Conservation (phyloP, 345 rosid species). For the Noccaea bulbosa region DNA sequence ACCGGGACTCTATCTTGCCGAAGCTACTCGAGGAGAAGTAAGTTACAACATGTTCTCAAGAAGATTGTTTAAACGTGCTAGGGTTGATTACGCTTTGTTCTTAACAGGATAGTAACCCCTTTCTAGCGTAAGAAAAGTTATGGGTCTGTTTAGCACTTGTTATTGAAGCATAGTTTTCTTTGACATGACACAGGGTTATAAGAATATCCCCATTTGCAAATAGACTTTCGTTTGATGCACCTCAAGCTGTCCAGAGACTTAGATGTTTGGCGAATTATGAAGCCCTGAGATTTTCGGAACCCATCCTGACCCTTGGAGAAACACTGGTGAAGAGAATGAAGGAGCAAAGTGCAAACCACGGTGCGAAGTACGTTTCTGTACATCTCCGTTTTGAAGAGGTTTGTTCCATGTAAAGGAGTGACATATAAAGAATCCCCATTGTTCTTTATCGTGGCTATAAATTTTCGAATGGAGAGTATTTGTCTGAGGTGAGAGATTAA, state of each 20-base stretch:
- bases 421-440: slow-evolving; percentile 16
- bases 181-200: slow-evolving; percentile 68
- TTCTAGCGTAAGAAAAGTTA: slow-evolving; percentile 14
- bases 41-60: slow-evolving; percentile 45
- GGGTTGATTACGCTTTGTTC: slow-evolving; percentile 5
- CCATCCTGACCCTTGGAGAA: slow-evolving; percentile 79
- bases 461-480: slow-evolving; percentile 12
- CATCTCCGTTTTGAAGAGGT: slow-evolving; percentile 99
- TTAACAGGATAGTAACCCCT: background rate
- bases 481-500: background rate
- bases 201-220: slow-evolving; percentile 99
- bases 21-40: slow-evolving; percentile 94
- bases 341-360: slow-evolving; percentile 75
- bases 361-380: slow-evolving; percentile 86
- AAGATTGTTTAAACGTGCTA: slow-evolving; percentile 13
- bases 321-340: slow-evolving; percentile 93
- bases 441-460: slow-evolving; percentile 18
- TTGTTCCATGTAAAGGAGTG: slow-evolving; percentile 43
- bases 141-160: slow-evolving; percentile 25
- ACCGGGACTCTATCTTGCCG: slow-evolving; percentile 84
- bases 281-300: slow-evolving; percentile 79
- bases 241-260: slow-evolving; percentile 86
- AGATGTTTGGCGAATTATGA: slow-evolving; percentile 95
- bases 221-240: slow-evolving; percentile 95
- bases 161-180: slow-evolving; percentile 22